Evolutionary conservation across 2,329 filamentous ascomycete species (phyloP).

Genomic region (Fusarium nygamai): DNA sequence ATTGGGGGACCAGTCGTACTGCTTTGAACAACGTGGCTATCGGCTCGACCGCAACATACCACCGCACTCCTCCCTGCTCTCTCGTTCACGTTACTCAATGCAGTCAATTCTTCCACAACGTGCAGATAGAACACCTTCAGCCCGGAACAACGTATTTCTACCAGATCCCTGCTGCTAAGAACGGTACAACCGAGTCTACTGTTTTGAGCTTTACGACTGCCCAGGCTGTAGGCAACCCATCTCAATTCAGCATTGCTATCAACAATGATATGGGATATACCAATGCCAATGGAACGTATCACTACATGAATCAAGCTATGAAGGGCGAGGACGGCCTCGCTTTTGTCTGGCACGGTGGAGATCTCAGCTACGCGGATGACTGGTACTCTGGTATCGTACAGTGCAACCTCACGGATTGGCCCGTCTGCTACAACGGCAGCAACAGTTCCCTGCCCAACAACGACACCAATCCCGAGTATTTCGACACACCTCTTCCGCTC

Average conservation of each 20-base stretch:
- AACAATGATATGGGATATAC: not conserved
- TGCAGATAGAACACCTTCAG: not conserved
- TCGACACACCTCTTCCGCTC: not conserved
- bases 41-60: not conserved
- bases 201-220: not conserved
- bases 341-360: not conserved
- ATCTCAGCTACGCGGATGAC: slow-evolving; percentile 3
- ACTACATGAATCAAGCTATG: not conserved
- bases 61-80: not conserved
- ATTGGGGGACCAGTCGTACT: not conserved
- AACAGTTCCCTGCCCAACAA: not conserved
- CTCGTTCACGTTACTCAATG: not conserved
- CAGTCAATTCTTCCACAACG: not conserved
- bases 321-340: not conserved
- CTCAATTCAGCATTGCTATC: not conserved
- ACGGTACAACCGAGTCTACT: not conserved
- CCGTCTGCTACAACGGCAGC: not conserved
- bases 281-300: not conserved
- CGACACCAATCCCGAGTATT: not conserved
- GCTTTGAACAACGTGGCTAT: not conserved
- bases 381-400: slow-evolving; percentile 1
- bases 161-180: not conserved
- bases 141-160: not conserved
- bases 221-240: not conserved
- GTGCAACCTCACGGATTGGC: not conserved